These are phyloP conservation scores for Didymella segeticola DNA, from an alignment of 2,329 filamentous ascomycete species.

Conservation along the genomic window DNA sequence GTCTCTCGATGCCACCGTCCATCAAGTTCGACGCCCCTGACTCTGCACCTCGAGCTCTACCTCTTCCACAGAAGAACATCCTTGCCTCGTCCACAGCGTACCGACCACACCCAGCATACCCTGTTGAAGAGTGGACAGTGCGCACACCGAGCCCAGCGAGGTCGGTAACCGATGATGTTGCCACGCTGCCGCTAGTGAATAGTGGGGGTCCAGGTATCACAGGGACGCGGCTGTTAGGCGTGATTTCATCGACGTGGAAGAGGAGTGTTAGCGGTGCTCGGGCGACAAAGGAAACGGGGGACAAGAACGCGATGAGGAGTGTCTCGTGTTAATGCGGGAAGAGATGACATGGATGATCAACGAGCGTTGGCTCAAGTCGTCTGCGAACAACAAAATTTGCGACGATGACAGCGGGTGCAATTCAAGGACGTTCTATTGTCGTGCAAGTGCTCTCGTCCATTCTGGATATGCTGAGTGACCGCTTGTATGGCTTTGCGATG, in stretches of 20 bases:
- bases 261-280: slow-evolving; percentile 19
- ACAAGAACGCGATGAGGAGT: not conserved
- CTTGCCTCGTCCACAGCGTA: slow-evolving; percentile 25
- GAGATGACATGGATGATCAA: too few species aligned
- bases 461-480: too few species aligned
- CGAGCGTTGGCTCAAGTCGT: too few species aligned
- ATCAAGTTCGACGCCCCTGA: slow-evolving; percentile 26
- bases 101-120: slow-evolving; percentile 33
- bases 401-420: too few species aligned
- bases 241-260: slow-evolving; percentile 34
- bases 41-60: slow-evolving; percentile 15
- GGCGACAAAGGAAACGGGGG: not conserved
- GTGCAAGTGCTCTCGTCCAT: too few species aligned
- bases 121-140: slow-evolving; percentile 34
- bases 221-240: slow-evolving; percentile 29
- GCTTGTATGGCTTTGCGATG: too few species aligned
- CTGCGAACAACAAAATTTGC: too few species aligned
- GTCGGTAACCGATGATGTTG: slow-evolving; percentile 26
- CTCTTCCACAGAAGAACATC: slow-evolving; percentile 29
- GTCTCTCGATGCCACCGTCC: slow-evolving; percentile 36
- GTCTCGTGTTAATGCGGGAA: slow-evolving; percentile 7
- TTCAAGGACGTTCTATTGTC: too few species aligned
- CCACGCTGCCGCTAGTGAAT: slow-evolving; percentile 28
- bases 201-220: slow-evolving; percentile 9
- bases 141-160: slow-evolving; percentile 40